These are phyloP conservation scores for Aspergillus carlsbadensis DNA, from an alignment of 495 filamentous ascomycete genomes.

Conservation along the genomic window DNA sequence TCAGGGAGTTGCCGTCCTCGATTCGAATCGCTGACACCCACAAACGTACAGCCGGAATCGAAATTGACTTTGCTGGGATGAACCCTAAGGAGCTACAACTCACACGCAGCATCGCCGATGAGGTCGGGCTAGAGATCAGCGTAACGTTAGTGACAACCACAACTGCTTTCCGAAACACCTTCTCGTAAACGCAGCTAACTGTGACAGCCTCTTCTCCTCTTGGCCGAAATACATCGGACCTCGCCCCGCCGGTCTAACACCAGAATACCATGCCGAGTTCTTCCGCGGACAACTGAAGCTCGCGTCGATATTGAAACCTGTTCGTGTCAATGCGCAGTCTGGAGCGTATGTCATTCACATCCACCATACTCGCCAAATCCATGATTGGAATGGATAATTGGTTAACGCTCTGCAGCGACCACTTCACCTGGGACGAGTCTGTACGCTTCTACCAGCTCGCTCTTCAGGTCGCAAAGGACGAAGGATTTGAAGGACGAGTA, in stretches of 20 bases:
- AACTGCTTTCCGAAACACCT: neutral
- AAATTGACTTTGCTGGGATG: conserved; percentile 22
- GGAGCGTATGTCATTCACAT: conserved; percentile 19
- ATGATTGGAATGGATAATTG: neutral
- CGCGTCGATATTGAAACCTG: conserved; percentile 14
- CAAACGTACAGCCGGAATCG: conserved; percentile 19
- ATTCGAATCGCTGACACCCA: neutral
- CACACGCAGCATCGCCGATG: conserved; percentile 21
- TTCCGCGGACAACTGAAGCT: conserved; percentile 22
- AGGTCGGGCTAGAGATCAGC: conserved; percentile 23
- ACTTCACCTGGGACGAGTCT: conserved; percentile 27
- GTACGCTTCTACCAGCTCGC: conserved; percentile 26
- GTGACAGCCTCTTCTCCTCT: conserved; percentile 17
- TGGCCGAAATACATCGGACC: conserved; percentile 26
- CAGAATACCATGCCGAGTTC: conserved; percentile 17
- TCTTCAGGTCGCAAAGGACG: conserved; percentile 22
- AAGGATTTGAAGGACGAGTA: conserved; percentile 23
- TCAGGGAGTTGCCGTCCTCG: too few species aligned
- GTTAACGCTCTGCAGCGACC: conserved; percentile 18
- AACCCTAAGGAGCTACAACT: conserved; percentile 13
- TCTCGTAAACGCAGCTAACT: neutral
- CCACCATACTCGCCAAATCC: neutral
- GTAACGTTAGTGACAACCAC: conserved; percentile 15
- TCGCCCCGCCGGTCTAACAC: conserved; percentile 18
- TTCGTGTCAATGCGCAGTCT: conserved; percentile 24